Conservation (phyloP, 1,139 yeast species). For the Pneumocystis oryctolagi region DNA sequence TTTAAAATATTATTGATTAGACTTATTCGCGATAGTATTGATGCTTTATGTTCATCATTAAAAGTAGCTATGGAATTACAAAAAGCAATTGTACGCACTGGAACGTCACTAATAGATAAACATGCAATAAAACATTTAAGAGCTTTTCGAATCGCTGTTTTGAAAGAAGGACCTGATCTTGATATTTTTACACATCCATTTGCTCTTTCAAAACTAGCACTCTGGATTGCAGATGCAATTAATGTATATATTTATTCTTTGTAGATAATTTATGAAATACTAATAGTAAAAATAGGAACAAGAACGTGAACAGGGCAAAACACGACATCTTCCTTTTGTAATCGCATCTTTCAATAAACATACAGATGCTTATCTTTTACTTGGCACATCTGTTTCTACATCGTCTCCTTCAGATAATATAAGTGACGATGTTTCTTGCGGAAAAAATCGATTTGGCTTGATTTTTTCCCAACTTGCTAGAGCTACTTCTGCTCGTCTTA, state of each 20-base stretch:
- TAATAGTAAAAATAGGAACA: constrained; percentile 7
- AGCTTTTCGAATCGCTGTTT: constrained; percentile 69
- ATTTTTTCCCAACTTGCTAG: constrained; percentile 80
- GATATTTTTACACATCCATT: constrained; percentile 70
- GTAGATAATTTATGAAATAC: too few species aligned
- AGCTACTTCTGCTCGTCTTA: constrained; percentile 70
- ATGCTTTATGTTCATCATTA: constrained; percentile 52
- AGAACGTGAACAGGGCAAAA: constrained; percentile 11
- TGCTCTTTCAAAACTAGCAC: constrained; percentile 67
- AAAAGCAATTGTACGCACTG: constrained; percentile 73
- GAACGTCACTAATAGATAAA: constrained; percentile 75
- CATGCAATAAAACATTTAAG: constrained; percentile 64
- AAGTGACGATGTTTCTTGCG: constrained; percentile 23
- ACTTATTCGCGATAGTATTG: constrained; percentile 31
- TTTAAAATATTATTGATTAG: neutral
- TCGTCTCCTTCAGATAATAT: constrained; percentile 32
- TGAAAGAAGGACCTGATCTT: constrained; percentile 79
- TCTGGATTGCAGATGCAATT: constrained; percentile 61
- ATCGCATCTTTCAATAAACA: constrained; percentile 67
- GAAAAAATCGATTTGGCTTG: constrained; percentile 65
- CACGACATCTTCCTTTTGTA: constrained; percentile 49
- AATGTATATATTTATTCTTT: constrained; percentile 5
- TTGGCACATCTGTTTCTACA: constrained; percentile 61
- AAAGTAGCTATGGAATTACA: constrained; percentile 70
- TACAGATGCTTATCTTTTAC: constrained; percentile 70